Conservation (phyloP, 1,284 basidiomycete genomes). For the Hymenochaete sp. region DNA sequence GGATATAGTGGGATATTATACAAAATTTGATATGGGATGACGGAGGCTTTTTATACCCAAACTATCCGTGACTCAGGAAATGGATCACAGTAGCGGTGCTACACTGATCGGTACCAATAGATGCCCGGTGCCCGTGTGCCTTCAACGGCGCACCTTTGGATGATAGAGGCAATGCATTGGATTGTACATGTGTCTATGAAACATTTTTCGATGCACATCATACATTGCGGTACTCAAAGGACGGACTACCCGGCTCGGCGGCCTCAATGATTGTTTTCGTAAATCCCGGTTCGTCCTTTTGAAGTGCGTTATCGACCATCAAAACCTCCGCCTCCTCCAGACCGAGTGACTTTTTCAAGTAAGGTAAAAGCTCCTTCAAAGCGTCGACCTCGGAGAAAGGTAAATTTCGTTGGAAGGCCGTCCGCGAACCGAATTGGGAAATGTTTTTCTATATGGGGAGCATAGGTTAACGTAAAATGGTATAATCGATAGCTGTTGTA, state of each 20-base stretch:
- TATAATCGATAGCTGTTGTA: conserved; percentile 5
- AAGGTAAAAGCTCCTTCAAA: conserved; percentile 64
- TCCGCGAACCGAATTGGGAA: conserved; percentile 66
- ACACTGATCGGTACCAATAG: no score
- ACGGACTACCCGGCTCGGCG: conserved; percentile 83
- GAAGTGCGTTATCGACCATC: conserved; percentile 63
- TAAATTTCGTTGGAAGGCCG: conserved; percentile 81
- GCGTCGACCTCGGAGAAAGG: conserved; percentile 84
- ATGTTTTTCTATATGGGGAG: conserved; percentile 66
- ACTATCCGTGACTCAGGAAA: no score
- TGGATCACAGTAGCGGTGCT: no score
- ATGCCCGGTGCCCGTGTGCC: no score
- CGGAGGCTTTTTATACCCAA: no score
- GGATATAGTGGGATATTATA: no score
- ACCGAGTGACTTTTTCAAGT: conserved; percentile 78
- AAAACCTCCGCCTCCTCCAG: conserved; percentile 67
- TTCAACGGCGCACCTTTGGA: no score
- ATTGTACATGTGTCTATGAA: no score
- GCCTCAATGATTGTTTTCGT: conserved; percentile 66
- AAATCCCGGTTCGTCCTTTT: conserved; percentile 47
- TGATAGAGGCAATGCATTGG: no score
- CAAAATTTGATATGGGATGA: no score
- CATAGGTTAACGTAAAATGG: no score
- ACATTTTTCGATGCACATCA: no score
- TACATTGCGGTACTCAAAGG: conserved; percentile 77